phyloP scores from a whole-genome alignment of 2,329 filamentous ascomycete species.

The Pseudogymnoascus sp. region DNA sequence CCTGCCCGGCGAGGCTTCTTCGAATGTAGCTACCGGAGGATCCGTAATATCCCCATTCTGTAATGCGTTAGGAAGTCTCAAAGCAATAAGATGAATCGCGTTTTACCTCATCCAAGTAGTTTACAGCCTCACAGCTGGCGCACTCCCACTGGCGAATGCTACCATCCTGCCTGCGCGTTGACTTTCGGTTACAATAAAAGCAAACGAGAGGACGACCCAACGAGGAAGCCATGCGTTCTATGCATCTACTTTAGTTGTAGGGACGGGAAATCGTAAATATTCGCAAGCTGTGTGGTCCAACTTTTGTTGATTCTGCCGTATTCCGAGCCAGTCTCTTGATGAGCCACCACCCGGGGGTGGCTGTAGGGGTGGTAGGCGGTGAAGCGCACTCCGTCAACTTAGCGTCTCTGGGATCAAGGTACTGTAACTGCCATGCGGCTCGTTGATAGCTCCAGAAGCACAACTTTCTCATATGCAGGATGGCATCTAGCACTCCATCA shows the following conservation, averaged over 20 bases:
- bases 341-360: neutral
- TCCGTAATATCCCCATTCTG: conserved; percentile 86
- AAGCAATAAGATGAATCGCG: neutral
- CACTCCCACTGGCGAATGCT: conserved; percentile 62
- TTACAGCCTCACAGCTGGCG: conserved; percentile 72
- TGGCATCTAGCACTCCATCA: neutral
- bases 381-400: neutral
- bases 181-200: conserved; percentile 75
- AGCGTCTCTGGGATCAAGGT: neutral
- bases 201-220: conserved; percentile 48
- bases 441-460: neutral
- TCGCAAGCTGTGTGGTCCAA: neutral
- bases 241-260: neutral
- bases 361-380: conserved; percentile 1
- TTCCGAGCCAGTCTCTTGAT: neutral
- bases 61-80: conserved; percentile 6
- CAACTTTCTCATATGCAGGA: neutral
- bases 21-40: conserved; percentile 59
- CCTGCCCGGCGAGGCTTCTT: conserved; percentile 34
- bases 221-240: conserved; percentile 6
- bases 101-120: conserved; percentile 77
- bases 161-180: conserved; percentile 50
- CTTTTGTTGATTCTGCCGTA: conserved; percentile 2
- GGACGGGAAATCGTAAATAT: neutral
- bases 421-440: neutral